Evolutionary conservation across 768 basidiomycete species (phyloP), one percentile per base, ranked within the genome.

Genomic region (Gelatoporia subvermispora): DNA sequence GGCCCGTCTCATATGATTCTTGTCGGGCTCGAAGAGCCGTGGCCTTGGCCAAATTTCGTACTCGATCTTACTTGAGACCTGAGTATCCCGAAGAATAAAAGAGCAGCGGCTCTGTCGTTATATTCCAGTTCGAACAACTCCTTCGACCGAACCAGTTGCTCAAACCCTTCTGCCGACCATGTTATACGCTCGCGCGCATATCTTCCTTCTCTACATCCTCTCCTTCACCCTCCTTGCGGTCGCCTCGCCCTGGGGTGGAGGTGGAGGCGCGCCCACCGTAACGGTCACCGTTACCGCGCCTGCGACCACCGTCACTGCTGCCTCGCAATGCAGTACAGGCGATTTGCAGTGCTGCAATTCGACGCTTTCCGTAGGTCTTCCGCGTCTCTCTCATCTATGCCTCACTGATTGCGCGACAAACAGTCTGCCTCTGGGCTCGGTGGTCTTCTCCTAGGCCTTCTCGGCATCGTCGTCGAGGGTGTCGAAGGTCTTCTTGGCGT

Each of bases 161-260:
- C 28, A 7, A 5, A 7, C 28, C 28, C 5, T 31, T 13, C 5
- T 13, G 13, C 28, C 28, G 28, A 31, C 5, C 28, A 31, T 31
- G 28, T 31, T 55, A 50, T 49, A 39, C 47, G 13, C 50, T 17
- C 54, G 54, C 18, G 35, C 39, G 42, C 20, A 47, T 40, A 3
- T 42, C 24, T 18, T 41, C 10, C 41, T 55, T 16, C 48, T 44
- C 43, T 51, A 51, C 37, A 22, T 45, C 16, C 40, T 51, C 24
- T 49, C 47, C n/a, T 18, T 55, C 4, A 17, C 48, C 17, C 38
- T 55, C 47, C 50, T 55, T 52, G 54, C 54, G 45, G 50, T 22
- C 48, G 54, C 54, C 50, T 49, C 39, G 41, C 54, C 54, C 15
- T 31, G 28, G 28, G 28, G 28, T 31, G 28, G 28, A 31, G 28